A percentile compares a stretch with the other conserved stretches of the same genome.
Conservation (phyloP, 1,284 basidiomycete genomes). For the Porodaedalea pini region DNA sequence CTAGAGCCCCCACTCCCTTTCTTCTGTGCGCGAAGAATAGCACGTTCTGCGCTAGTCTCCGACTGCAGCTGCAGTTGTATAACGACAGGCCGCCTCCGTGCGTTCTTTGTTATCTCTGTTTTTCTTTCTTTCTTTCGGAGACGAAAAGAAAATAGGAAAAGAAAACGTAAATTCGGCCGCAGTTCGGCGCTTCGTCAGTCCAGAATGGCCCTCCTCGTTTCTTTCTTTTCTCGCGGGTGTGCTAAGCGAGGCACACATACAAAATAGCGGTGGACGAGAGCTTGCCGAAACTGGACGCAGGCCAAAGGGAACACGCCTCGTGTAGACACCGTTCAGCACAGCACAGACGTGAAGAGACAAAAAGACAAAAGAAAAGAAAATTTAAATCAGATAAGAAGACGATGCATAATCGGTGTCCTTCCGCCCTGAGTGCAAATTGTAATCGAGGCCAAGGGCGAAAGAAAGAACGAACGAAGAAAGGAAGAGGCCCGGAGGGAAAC, state of each 20-base stretch:
- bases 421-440: background rate
- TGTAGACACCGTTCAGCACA: background rate
- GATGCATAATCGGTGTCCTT: background rate
- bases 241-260: background rate
- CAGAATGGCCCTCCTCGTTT: background rate
- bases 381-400: background rate
- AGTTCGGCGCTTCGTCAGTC: slow-evolving; percentile 4
- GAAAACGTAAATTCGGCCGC: slow-evolving; percentile 7
- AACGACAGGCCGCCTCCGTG: slow-evolving; percentile 38
- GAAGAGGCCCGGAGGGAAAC: slow-evolving; percentile 1
- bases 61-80: slow-evolving; percentile 2
- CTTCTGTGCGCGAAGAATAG: slow-evolving; percentile 25
- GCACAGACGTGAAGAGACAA: background rate
- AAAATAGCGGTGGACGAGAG: background rate
- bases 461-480: background rate
- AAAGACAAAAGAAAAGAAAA: background rate
- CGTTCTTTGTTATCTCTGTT: slow-evolving; percentile 67
- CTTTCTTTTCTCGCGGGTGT: background rate
- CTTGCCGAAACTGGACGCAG: background rate
- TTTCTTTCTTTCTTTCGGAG: slow-evolving; percentile 58
- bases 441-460: background rate
- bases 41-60: background rate
- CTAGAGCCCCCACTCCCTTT: slow-evolving; percentile 47
- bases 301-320: background rate
- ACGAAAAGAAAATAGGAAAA: background rate